Base-by-base conservation (phyloP, 805 yeast species). In the Spencermartinsiella europaea region DNA sequence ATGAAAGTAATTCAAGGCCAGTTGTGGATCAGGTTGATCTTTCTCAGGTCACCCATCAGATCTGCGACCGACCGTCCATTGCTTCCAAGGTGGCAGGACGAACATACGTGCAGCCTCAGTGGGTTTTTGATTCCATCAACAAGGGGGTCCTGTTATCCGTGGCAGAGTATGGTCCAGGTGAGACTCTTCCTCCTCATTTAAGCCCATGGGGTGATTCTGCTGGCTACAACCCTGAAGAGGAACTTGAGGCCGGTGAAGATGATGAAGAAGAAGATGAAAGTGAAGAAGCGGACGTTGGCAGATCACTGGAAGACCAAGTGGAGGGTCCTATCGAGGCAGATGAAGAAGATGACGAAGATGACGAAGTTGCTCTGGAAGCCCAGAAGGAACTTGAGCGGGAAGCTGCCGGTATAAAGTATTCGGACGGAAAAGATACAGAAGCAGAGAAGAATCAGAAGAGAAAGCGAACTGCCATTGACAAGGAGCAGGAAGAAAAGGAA, bases 191-290 rank as follows among this genome's bases (percentile, higher is more conserved):
- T 38, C 97, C 99, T 33, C 99, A 93, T 68, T 73, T 93, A 60
- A 86, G 96, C 44, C 99, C 99, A 72, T 93, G 99, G 98, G 98
- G 98, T 57, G 99, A 93, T 70, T 77, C 90, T 40, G 88, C 84
- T 58, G 83, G 82, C 45, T 93, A 93, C 69, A 80, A 91, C 67
- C 98, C 99, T 59, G 80, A 75, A 47, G 83, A 78, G 27, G 75
- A 63, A 14, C 75, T 61, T 2, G 78, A 65, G 14, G 77, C 66
- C 22, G 80, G 61, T 17, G 79, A 61, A 16, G 81, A 68, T 14
- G 84, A 61, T 2, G 83, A 62, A 2, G 80, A 61, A 3, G 80
- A 60, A 2, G 80, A 64, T 0, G 82, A 65, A 10, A 84, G 66
- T n/a, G 82, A 65, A 1, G 80, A 66, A 5, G 80, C 67, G n/a